Evolutionary conservation across 1,284 basidiomycete species (phyloP).

Genomic region (Sphaerobolus stellatus): DNA sequence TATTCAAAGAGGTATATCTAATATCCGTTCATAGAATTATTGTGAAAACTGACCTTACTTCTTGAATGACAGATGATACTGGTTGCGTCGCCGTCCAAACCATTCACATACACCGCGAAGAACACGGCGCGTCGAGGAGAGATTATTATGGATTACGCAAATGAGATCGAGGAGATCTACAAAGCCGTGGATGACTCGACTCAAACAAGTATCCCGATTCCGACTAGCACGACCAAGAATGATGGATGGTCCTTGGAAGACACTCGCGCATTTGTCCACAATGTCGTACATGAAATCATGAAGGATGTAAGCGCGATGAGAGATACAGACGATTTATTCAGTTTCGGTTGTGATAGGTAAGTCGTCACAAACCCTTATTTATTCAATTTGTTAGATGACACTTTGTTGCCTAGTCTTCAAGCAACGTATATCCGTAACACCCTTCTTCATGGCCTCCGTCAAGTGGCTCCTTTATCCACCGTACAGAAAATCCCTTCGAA

Average conservation of each 20-base stretch:
- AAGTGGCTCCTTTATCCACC: constrained; percentile 16
- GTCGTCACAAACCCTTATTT: neutral
- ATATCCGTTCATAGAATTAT: neutral
- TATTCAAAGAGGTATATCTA: constrained; percentile 17
- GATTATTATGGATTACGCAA: neutral
- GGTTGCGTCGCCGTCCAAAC: constrained; percentile 7
- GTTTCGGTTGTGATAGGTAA: constrained; percentile 44
- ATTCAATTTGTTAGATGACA: neutral
- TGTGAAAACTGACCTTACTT: neutral
- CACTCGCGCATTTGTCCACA: constrained; percentile 13
- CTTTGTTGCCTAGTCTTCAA: constrained; percentile 32
- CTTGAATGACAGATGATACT: constrained; percentile 8
- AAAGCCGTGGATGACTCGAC: constrained; percentile 13
- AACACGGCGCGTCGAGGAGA: constrained; percentile 28
- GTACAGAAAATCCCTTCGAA: neutral
- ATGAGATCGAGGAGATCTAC: constrained; percentile 17
- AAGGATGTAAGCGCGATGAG: constrained; percentile 19
- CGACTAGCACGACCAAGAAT: constrained; percentile 12
- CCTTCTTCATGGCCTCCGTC: constrained; percentile 33
- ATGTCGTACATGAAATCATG: constrained; percentile 15
- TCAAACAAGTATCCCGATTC: constrained; percentile 7
- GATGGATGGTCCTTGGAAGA: constrained; percentile 9
- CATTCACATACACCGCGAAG: constrained; percentile 35
- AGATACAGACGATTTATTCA: constrained; percentile 40
- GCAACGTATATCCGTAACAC: constrained; percentile 43